Percentiles rank a stretch among this genome's conserved stretches.
phyloP scores from a whole-genome alignment of 768 basidiomycete species.

The Rickenella mellea region DNA sequence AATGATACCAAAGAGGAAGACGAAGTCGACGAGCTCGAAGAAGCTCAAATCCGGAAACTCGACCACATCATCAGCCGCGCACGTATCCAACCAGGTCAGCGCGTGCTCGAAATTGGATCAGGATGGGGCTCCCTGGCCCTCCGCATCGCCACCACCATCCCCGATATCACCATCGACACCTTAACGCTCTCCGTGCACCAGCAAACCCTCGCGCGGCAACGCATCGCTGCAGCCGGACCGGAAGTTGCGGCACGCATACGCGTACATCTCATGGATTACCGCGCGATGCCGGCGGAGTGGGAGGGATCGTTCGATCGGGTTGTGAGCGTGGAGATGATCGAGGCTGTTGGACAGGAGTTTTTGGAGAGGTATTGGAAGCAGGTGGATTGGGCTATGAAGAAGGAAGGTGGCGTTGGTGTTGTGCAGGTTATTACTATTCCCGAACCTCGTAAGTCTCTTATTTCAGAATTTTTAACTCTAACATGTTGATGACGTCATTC shows the following conservation, averaged over 20 bases:
- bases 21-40: slow-evolving; percentile 24
- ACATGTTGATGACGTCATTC: neutral
- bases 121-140: slow-evolving; percentile 74
- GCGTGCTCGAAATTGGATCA: slow-evolving; percentile 67
- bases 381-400: slow-evolving; percentile 61
- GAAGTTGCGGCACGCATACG: slow-evolving; percentile 40
- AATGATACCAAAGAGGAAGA: slow-evolving; percentile 6
- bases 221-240: slow-evolving; percentile 31
- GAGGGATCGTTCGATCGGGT: slow-evolving; percentile 56
- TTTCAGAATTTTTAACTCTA: neutral
- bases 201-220: slow-evolving; percentile 43
- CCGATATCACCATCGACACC: slow-evolving; percentile 55
- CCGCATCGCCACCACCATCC: slow-evolving; percentile 42
- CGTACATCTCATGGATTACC: slow-evolving; percentile 72
- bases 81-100: slow-evolving; percentile 44
- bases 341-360: slow-evolving; percentile 62
- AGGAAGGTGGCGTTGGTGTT: slow-evolving; percentile 47
- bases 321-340: slow-evolving; percentile 72
- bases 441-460: slow-evolving; percentile 43
- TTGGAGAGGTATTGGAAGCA: slow-evolving; percentile 53
- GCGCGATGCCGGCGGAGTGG: slow-evolving; percentile 56
- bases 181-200: slow-evolving; percentile 66
- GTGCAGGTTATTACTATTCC: slow-evolving; percentile 72
- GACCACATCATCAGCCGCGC: slow-evolving; percentile 56
- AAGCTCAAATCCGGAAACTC: slow-evolving; percentile 54